Evolutionary conservation across 2,329 filamentous ascomycete species (phyloP), one percentile per base, ranked within the genome.

Genomic region (Nemania abortiva): DNA sequence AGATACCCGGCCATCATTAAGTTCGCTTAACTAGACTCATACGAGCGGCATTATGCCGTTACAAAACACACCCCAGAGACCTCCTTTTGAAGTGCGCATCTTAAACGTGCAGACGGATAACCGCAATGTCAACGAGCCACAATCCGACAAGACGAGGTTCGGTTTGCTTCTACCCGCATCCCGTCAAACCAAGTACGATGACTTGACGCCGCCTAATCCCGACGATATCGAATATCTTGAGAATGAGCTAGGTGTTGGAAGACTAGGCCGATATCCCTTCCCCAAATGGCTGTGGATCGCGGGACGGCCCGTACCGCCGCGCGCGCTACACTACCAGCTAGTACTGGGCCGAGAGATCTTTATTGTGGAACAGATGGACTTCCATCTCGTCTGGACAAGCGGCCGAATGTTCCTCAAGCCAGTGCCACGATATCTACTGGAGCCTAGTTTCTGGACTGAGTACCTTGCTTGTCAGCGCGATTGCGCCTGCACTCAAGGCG

Each of bases 401-500:
- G 64, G 66, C 18, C 66, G 69, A 15, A 73, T 79, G 27, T 75
- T 72, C 59, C 45, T 77, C 42, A 77, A 78, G 67, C 76, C 75
- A 0, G 50, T 78, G n/a, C 79, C 80, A 1, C 65, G 69, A 6
- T 80, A 72, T 55, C 71, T 81, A 0, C 71, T 79, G 2, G 67
- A 73, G n/a, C 68, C 68, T 9, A 6, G 15, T 6, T 74, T 76
- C 52, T 75, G 73, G 74, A 39, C 49, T 11, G 29, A 61, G 6
- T 39, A 73, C 45, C 66, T 74, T 90, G 11, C 92, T 92, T 81
- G 92, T 15, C 3, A 34, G 18, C 42, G 15, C 5, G 24, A 49
- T 42, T 6, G 3, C n/a, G 11, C 13, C 6, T 49, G 56, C 13
- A 49, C 24, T 4, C 20, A 15, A 29, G 13, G 31, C 5, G 42